These are phyloP conservation scores for Pleurotus platypus DNA, from an alignment of 768 basidiomycete species.

Conservation along the genomic window DNA sequence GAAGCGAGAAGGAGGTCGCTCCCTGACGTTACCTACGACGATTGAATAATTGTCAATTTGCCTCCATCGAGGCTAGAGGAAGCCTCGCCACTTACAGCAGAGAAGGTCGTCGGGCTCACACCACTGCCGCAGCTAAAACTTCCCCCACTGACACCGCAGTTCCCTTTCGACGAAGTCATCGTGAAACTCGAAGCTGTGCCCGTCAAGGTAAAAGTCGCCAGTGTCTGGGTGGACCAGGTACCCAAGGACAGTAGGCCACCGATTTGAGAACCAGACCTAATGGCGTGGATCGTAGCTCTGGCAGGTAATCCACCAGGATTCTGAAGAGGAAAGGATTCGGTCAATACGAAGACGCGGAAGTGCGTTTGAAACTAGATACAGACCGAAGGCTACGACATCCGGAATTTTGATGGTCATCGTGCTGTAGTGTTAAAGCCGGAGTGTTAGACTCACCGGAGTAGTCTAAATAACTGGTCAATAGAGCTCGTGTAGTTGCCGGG, in stretches of 20 bases:
- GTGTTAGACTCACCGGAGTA: slow-evolving; percentile 21
- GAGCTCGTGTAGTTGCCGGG: no score
- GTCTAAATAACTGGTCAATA: background rate
- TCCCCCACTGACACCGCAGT: slow-evolving; percentile 46
- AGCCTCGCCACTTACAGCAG: slow-evolving; percentile 40
- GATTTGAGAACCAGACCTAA: slow-evolving; percentile 28
- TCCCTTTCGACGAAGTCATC: slow-evolving; percentile 56
- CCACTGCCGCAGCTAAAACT: slow-evolving; percentile 49
- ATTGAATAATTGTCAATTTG: slow-evolving; percentile 1
- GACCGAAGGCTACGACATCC: no score
- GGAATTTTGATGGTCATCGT: no score
- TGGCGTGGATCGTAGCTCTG: slow-evolving; percentile 43
- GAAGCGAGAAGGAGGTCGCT: slow-evolving; percentile 44
- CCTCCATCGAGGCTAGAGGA: background rate
- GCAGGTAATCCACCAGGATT: slow-evolving; percentile 31
- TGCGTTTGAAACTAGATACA: background rate
- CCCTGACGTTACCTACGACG: slow-evolving; percentile 41
- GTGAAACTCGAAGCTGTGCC: slow-evolving; percentile 50
- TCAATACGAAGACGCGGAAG: background rate
- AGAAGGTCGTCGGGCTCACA: slow-evolving; percentile 42
- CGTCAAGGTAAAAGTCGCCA: slow-evolving; percentile 50
- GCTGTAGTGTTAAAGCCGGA: no score
- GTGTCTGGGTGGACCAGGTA: slow-evolving; percentile 61
- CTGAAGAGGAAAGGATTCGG: slow-evolving; percentile 3
- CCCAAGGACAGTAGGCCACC: slow-evolving; percentile 54